A percentile compares a stretch with the other conserved stretches of the same genome.
Conservation (phyloP, 2,329 filamentous ascomycete genomes). For the Monosporascus ibericus region DNA sequence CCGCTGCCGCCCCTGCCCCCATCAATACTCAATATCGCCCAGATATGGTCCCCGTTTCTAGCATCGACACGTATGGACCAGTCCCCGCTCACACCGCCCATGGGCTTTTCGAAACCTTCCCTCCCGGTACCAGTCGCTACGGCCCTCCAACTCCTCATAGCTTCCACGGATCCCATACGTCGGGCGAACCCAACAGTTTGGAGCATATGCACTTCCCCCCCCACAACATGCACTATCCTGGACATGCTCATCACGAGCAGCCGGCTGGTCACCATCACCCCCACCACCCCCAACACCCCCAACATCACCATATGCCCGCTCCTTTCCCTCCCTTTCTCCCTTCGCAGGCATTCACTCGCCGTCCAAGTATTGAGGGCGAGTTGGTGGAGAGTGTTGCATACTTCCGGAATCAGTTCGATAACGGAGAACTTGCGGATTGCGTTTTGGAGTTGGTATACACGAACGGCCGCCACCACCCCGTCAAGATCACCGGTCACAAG, state of each 20-base stretch:
- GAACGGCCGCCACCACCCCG: constrained; percentile 29
- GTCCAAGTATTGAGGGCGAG: constrained; percentile 16
- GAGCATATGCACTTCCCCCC: constrained; percentile 31
- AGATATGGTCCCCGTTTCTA: constrained; percentile 18
- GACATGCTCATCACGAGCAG: constrained; percentile 10
- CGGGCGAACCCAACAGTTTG: constrained; percentile 37
- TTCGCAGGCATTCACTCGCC: constrained; percentile 15
- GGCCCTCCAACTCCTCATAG: constrained; percentile 54
- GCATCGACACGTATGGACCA: constrained; percentile 20
- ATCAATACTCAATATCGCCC: constrained; percentile 21
- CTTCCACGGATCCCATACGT: constrained; percentile 56
- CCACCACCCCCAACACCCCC: constrained; percentile 10
- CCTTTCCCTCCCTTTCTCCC: constrained; percentile 23
- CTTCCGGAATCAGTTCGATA: constrained; percentile 32
- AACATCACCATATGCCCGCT: constrained; percentile 7
- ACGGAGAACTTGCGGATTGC: constrained; percentile 35
- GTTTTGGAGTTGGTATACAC: constrained; percentile 33
- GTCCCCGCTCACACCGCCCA: constrained; percentile 18
- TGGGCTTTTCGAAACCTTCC: constrained; percentile 26
- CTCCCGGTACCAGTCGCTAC: constrained; percentile 31
- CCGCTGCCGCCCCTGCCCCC: constrained; percentile 1
- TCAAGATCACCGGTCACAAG: constrained; percentile 47
- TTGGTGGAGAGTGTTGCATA: constrained; percentile 25
- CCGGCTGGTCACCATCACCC: constrained; percentile 10
- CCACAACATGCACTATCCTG: constrained; percentile 26